Base-by-base conservation (phyloP, 2,329 filamentous ascomycete genomes). In the Ophiostoma sp. region DNA sequence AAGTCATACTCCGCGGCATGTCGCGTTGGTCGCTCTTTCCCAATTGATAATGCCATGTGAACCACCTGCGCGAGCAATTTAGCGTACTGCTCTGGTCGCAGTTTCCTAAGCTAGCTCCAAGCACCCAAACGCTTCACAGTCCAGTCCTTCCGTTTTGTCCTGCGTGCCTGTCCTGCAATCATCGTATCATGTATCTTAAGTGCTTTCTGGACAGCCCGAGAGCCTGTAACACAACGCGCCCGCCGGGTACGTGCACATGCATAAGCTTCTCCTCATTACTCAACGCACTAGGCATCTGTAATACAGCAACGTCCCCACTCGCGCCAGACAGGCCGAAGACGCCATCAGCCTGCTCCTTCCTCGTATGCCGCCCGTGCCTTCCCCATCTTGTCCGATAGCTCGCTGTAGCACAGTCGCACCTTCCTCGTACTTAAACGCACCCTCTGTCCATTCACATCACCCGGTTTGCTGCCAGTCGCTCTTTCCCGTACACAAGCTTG, bases 31-130 rank as follows among this genome's bases (percentile, higher is more conserved):
- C 55, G 55, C 36, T 60, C 55, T 27, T 60, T 40, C 55, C 55
- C 18, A 55, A 55, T 55, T 27, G 49, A 27, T 18, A 27, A 55
- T 27, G 45, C 55, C 27, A 38, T 60, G 55, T 60, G 52, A 27
- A 18, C 52, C 55, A 40, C 55, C 44, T 45, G 55, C 38, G 55
- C 55, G 55, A 60, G 55, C 27, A 60, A n/a, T 60, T 60, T 60
- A 60, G 55, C 55, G 55, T 60, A 36, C 55, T 38, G 14, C 36
- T 14, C 44, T 3, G 44, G 55, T 40, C 36, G 55, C 52, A 58
- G 16, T 58, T 58, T 36, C 55, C 55, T 55, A 5, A 5, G 12
- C 49, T 27, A 55, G 49, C 7, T 7, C 49, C 7, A 55, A 27
- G n/a, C 27, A 18, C 47, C 45, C 47, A 27, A 27, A 27, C 27